phyloP scores from a whole-genome alignment of 1,284 basidiomycete genomes.

The Cryptococcus floricola region DNA sequence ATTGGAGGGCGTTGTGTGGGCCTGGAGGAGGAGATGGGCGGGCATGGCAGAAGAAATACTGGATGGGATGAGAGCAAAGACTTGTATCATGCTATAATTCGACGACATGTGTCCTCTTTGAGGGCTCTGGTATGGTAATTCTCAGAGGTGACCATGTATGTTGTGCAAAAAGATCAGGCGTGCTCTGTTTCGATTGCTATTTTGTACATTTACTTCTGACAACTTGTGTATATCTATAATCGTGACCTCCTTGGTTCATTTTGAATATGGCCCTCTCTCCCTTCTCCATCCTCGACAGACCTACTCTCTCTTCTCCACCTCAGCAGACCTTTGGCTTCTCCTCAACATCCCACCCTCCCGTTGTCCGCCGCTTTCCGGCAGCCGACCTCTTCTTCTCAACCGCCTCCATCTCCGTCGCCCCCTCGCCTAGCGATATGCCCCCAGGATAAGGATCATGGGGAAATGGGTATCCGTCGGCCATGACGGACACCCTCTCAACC shows the following conservation, averaged over 20 bases:
- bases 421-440: too few relatives aligned
- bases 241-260: too few relatives aligned
- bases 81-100: neutral
- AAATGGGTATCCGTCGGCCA: too few relatives aligned
- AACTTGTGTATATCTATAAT: too few relatives aligned
- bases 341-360: too few relatives aligned
- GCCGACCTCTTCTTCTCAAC: neutral
- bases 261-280: too few relatives aligned
- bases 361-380: neutral
- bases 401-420: neutral
- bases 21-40: neutral
- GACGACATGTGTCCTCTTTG: neutral
- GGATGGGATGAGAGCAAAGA: slow-evolving; percentile 7
- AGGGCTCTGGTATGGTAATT: neutral
- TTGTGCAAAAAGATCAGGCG: neutral
- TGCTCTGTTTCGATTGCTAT: neutral
- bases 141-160: neutral
- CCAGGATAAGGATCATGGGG: too few relatives aligned
- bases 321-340: too few relatives aligned
- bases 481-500: too few relatives aligned
- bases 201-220: too few relatives aligned
- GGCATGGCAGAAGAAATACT: slow-evolving; percentile 9
- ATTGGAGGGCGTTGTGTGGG: slow-evolving; percentile 6
- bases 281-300: too few relatives aligned
- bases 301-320: too few relatives aligned